Evolutionary conservation across 2,329 filamentous ascomycete species (phyloP), one percentile per base, ranked within the genome.

Genomic region (Penicillium frequentans): DNA sequence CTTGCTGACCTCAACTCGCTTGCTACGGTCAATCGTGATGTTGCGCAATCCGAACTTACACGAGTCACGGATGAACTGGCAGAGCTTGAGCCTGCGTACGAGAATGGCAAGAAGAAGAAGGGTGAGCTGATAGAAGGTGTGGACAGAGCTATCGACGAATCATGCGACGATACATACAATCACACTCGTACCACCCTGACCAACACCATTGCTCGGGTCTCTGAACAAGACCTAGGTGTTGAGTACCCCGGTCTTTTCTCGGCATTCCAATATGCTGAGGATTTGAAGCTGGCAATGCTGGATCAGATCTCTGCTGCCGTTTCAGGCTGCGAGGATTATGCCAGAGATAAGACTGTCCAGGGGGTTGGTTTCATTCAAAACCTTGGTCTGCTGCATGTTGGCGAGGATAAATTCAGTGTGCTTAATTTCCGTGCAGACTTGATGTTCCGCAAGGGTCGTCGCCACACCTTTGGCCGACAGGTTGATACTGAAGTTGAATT

Each of bases 211-310:
- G 75, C 83, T 5, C 86, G 86, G 58, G 88, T 92, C 16, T 91
- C 90, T 7, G 89, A 91, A 55, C 83, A 82, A 52, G 86, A 93
- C 66, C 86, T 96, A 35, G 89, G 91, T 43, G 88, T 99, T 16
- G 83, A 87, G 16, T 99, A 99, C 68, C 91, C 90, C 2, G 95
- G 95, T 27, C 73, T 98, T 5, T 87, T 96, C 62, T 86, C 84
- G 42, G 91, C 89, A 2, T 97, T 96, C 78, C 85, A 92, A 63
- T 99, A 96, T 70, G 95, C 95, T 3, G 95, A 99, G 63, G 91
- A 96, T 59, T 81, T 98, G 61, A 96, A 96, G 74, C 83, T 89
- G 61, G 93, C 92, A 4, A 98, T 99, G 88, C 82, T 99, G 14
- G 87, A 92, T 23, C 88, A 93, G 66, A 93, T 99, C 47, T 86